A percentile compares a stretch with the other conserved stretches of the same genome.
Conservation (phyloP, 768 basidiomycete species). For the Tulasnella sp. region DNA sequence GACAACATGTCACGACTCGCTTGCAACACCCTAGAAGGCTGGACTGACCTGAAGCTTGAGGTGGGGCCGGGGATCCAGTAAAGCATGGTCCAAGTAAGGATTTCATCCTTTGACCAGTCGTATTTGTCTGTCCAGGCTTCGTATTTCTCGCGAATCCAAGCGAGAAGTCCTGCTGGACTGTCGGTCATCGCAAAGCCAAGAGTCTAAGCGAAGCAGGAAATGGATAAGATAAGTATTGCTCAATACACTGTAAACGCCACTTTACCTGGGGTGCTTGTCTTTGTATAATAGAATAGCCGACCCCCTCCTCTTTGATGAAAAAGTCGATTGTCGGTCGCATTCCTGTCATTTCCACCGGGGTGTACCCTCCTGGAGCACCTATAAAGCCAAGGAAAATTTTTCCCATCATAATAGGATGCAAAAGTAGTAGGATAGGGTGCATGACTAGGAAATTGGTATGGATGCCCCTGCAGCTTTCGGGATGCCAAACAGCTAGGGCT, state of each 20-base stretch:
- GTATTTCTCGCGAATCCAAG: constrained; percentile 9
- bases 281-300: constrained; percentile 2
- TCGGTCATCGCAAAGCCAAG: constrained; percentile 12
- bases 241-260: not conserved
- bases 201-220: not conserved
- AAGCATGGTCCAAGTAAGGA: constrained; percentile 1
- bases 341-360: not conserved
- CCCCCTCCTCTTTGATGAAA: not conserved
- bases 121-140: constrained; percentile 2
- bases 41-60: not conserved
- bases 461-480: constrained; percentile 1
- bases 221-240: not conserved
- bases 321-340: not conserved
- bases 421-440: not conserved
- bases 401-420: not conserved
- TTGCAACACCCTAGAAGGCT: not conserved
- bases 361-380: constrained; percentile 9
- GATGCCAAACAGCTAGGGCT: constrained; percentile 4
- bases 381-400: not conserved
- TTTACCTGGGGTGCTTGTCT: constrained; percentile 3
- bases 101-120: constrained; percentile 9
- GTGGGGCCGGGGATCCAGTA: constrained; percentile 10
- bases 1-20: not conserved
- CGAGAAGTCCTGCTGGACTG: constrained; percentile 8
- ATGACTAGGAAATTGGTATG: not conserved